A percentile compares a stretch with the other conserved stretches of the same genome.
Conservation (phyloP, 2,329 filamentous ascomycete genomes). For the Diaporthe amygdali region DNA sequence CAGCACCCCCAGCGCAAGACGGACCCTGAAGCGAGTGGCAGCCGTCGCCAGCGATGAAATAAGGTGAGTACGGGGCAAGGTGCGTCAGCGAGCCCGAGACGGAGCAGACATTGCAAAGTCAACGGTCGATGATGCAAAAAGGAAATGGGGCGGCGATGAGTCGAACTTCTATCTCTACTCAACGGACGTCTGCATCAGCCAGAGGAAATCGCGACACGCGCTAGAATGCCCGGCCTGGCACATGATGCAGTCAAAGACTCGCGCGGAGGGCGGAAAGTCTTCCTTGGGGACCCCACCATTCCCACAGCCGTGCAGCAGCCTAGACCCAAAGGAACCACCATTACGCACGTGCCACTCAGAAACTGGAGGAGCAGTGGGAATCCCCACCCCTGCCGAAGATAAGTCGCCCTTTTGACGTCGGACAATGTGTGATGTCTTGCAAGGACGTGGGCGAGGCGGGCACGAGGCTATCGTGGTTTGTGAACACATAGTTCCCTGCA, state of each 20-base stretch:
- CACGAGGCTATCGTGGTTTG: neutral
- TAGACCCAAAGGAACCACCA: constrained; percentile 19
- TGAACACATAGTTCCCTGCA: too few species aligned
- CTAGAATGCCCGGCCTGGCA: constrained; percentile 20
- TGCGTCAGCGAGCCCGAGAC: constrained; percentile 3
- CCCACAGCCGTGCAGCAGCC: constrained; percentile 18
- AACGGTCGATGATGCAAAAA: neutral
- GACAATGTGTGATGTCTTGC: neutral
- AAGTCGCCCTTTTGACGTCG: neutral
- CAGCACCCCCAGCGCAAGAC: neutral
- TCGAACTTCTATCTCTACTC: constrained; percentile 1
- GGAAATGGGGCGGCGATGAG: neutral
- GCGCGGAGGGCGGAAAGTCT: constrained; percentile 23
- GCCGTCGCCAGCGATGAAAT: neutral
- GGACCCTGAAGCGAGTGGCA: constrained; percentile 18
- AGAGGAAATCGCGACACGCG: constrained; percentile 24
- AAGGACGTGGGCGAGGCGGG: neutral
- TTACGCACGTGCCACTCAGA: constrained; percentile 21
- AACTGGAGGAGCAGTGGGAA: neutral
- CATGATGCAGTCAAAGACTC: constrained; percentile 24
- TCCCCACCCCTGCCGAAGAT: neutral
- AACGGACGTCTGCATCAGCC: neutral
- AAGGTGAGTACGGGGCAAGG: neutral
- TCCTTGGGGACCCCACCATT: constrained; percentile 21
- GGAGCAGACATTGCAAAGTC: neutral